A percentile compares a stretch with the other conserved stretches of the same genome.
Evolutionary conservation across 306 rosid species (phyloP).

Genomic region (Cucumis hystrix): DNA sequence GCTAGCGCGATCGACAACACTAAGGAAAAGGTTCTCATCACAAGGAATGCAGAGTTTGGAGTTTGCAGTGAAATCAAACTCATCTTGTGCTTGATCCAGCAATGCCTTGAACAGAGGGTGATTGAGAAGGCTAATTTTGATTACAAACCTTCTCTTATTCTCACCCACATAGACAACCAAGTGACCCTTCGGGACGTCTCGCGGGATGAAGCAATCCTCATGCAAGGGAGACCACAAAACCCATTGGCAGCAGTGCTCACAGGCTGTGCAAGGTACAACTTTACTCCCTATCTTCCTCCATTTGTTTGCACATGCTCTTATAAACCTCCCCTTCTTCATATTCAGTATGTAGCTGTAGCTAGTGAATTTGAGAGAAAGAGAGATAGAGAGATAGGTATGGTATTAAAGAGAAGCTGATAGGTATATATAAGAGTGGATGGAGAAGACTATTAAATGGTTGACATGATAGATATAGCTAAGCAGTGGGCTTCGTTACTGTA

Average conservation of each 20-base stretch:
- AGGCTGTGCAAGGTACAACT: constrained; percentile 32
- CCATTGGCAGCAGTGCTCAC: constrained; percentile 44
- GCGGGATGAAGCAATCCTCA: constrained; percentile 47
- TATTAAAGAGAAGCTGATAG: constrained; percentile 27
- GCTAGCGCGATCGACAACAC: constrained; percentile 47
- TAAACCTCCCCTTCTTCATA: constrained; percentile 34
- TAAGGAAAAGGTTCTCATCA: constrained; percentile 56
- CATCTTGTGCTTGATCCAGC: constrained; percentile 80
- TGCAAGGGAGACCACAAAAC: constrained; percentile 31
- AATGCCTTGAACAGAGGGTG: constrained; percentile 79
- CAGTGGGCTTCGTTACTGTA: not conserved
- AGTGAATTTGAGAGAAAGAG: constrained; percentile 7
- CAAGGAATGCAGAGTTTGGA: constrained; percentile 80
- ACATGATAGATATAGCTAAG: constrained; percentile 36
- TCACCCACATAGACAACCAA: constrained; percentile 78
- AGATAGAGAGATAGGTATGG: constrained; percentile 14
- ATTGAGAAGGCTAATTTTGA: constrained; percentile 45
- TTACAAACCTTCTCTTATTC: constrained; percentile 60
- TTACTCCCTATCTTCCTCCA: constrained; percentile 52
- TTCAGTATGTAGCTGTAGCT: constrained; percentile 1
- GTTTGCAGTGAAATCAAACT: constrained; percentile 48
- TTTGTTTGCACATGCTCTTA: constrained; percentile 52
- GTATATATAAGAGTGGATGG: constrained; percentile 33
- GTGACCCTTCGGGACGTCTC: constrained; percentile 95
- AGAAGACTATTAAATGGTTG: constrained; percentile 50